phyloP scores from a whole-genome alignment of 495 filamentous ascomycete genomes.

The Gamarada debralockiae region DNA sequence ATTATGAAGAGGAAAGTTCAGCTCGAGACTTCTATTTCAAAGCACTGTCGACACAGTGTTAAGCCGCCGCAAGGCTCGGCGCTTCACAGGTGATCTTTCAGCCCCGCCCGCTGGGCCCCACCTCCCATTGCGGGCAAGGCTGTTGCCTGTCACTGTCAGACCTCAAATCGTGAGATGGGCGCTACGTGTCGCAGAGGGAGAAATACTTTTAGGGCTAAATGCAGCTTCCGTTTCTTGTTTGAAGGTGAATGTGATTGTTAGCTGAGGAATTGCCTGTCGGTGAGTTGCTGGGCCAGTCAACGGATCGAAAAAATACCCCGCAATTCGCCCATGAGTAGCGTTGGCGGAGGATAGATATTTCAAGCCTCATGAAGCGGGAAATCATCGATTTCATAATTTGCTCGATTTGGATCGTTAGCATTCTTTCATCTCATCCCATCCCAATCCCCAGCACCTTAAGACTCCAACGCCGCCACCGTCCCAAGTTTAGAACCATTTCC shows the following conservation, averaged over 20 bases:
- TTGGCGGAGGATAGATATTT: no score
- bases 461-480: not conserved
- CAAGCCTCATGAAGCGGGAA: no score
- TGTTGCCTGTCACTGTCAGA: not conserved
- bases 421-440: not conserved
- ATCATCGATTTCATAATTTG: no score
- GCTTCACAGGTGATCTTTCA: not conserved
- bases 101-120: constrained; percentile 1
- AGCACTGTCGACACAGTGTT: not conserved
- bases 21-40: not conserved
- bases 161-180: no score
- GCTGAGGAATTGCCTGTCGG: no score
- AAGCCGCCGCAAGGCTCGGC: constrained; percentile 4
- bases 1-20: not conserved
- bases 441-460: not conserved
- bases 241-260: no score
- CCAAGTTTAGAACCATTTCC: constrained; percentile 33
- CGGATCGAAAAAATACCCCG: no score
- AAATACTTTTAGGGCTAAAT: no score
- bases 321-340: no score
- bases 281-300: no score
- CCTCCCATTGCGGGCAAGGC: not conserved
- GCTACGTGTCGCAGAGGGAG: no score
- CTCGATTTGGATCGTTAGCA: not conserved
- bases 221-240: no score